Base-by-base conservation (phyloP, 225 moss, liverwort and hornwort species). In the Antitrichia curtipendula region DNA sequence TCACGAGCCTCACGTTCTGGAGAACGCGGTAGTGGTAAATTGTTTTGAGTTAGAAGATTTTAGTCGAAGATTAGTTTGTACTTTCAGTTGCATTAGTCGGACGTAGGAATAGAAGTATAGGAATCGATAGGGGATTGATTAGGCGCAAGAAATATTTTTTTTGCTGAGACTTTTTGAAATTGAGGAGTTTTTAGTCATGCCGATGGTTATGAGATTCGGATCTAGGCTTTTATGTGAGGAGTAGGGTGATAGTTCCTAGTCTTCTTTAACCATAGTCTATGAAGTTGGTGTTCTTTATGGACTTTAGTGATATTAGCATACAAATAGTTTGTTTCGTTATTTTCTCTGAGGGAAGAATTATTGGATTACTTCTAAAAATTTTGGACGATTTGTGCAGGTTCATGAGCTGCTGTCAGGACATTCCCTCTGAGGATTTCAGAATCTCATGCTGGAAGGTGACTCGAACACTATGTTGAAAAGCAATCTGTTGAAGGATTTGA, bases 381-480 rank as follows among this genome's bases (percentile, higher is more conserved):
- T 31, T 78, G 66, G 50, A 58, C 38, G 56, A 65, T 89, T 53
- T 75, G 50, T 84, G 91, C 89, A 88, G 87, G 75, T 84, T 53
- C 38, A 83, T 88, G 78, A 87, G 69, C 90, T 83, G 80, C 76
- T 84, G 62, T 52, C 36, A 49, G 73, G 82, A 54, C 71, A 76
- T 64, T 54, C 36, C 8, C 50, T 75, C 63, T 57, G 76, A 83
- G 77, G 50, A 79, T 83, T 89, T 49, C 45, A 70, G 87, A 69
- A 62, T 57, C 45, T 62, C 78, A 47, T 88, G 29, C 72, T 69
- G 84, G 80, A 58, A 73, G 76, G 82, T 45, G 84, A 85, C 53
- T 85, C 64, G 62, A 82, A 65, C 47, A 86, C 45, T 78, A 93
- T 88, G 91, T 78, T 91, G 59, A 81, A 90, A 66, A 82, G 45